Conservation (phyloP, 495 filamentous ascomycete species). For the Amniculicola lignicola region DNA sequence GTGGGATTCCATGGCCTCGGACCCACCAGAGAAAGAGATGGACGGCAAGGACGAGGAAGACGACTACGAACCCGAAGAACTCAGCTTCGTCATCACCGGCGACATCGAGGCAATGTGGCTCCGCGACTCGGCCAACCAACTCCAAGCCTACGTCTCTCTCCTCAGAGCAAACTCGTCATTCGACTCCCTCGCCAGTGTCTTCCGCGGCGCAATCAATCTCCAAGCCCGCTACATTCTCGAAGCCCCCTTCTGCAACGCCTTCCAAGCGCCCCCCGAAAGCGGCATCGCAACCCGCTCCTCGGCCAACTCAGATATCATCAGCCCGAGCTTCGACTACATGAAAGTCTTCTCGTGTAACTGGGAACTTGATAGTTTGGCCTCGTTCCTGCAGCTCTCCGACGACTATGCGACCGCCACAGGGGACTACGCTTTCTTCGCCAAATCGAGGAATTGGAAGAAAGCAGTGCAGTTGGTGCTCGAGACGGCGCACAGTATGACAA, state of each 20-base stretch:
- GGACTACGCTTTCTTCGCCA: constrained; percentile 58
- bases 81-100: constrained; percentile 62
- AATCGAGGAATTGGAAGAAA: constrained; percentile 56
- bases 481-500: constrained; percentile 56
- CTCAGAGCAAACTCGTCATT: constrained; percentile 48
- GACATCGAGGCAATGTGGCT: constrained; percentile 72
- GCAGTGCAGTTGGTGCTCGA: constrained; percentile 54
- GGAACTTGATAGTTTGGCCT: constrained; percentile 64
- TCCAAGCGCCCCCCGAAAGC: constrained; percentile 58
- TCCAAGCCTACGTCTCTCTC: constrained; percentile 59
- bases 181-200: constrained; percentile 56
- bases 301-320: constrained; percentile 47
- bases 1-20: background rate
- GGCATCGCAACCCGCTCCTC: constrained; percentile 50
- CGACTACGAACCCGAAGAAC: constrained; percentile 53
- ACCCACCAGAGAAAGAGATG: background rate
- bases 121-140: constrained; percentile 64
- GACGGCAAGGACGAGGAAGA: background rate
- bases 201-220: constrained; percentile 63
- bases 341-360: constrained; percentile 63
- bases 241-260: constrained; percentile 63
- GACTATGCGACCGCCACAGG: constrained; percentile 55
- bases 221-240: constrained; percentile 60
- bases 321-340: constrained; percentile 50
- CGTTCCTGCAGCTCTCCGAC: constrained; percentile 58